A percentile compares a stretch with the other conserved stretches of the same genome.
These are phyloP conservation scores for Lichtheimia hyalospora DNA, from an alignment of 371 early-diverging fungal genomes.

Conservation along the genomic window DNA sequence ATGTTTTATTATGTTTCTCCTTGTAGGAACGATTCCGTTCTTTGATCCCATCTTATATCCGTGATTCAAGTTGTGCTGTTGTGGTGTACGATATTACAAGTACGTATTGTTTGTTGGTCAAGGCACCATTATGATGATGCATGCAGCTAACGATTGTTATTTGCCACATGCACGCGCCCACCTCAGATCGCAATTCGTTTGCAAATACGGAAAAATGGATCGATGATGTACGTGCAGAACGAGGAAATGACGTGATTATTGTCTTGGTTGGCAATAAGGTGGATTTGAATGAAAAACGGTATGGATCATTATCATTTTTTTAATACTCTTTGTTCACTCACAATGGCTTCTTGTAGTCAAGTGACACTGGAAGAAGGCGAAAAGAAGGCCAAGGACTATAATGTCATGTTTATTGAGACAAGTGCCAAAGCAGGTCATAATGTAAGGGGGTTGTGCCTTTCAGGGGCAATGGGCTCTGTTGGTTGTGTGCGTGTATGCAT, in stretches of 20 bases:
- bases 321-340: neutral
- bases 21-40: constrained; percentile 91
- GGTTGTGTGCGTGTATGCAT: neutral
- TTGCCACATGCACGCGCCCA: too few species aligned
- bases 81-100: constrained; percentile 97
- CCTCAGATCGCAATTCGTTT: constrained; percentile 86
- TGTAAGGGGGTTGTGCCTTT: constrained; percentile 31
- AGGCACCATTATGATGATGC: neutral
- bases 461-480: neutral
- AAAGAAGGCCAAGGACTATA: constrained; percentile 90
- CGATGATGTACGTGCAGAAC: constrained; percentile 97
- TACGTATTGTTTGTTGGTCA: constrained; percentile 31
- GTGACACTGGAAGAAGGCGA: constrained; percentile 96
- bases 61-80: constrained; percentile 97
- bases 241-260: constrained; percentile 96
- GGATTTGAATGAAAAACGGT: constrained; percentile 93
- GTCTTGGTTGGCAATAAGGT: constrained; percentile 99
- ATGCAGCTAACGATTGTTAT: neutral
- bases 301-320: constrained; percentile 1
- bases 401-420: constrained; percentile 96
- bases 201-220: constrained; percentile 97
- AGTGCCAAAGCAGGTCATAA: constrained; percentile 97
- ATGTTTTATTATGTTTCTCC: too few species aligned
- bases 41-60: constrained; percentile 98
- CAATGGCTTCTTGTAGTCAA: constrained; percentile 48